phyloP scores from a whole-genome alignment of 441 rosid species.

The Viola pubescens region DNA sequence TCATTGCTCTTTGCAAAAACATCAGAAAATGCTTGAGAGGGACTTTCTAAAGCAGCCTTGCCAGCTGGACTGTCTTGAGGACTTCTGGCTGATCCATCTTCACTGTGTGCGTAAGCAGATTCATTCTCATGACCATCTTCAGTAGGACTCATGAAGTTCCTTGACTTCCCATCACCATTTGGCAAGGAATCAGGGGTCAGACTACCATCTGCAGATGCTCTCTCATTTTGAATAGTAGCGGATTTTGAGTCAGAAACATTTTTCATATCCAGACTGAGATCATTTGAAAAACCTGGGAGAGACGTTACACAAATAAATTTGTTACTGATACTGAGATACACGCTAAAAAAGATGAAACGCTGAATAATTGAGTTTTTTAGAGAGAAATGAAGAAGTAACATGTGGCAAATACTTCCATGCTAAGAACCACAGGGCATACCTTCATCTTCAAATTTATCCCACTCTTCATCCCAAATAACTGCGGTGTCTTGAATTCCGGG shows the following conservation, averaged over 20 bases:
- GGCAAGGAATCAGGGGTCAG: conserved; percentile 45
- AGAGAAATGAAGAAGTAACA: not conserved
- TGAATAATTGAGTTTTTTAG: not conserved
- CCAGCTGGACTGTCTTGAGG: conserved; percentile 71
- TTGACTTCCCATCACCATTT: conserved; percentile 42
- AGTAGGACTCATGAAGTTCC: conserved; percentile 23
- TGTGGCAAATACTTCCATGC: conserved; percentile 1
- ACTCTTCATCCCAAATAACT: conserved; percentile 94
- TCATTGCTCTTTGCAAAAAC: conserved; percentile 52
- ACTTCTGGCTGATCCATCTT: conserved; percentile 77
- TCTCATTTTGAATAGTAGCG: conserved; percentile 37
- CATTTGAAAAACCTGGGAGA: conserved; percentile 78
- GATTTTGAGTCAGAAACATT: conserved; percentile 31
- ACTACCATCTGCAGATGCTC: conserved; percentile 44
- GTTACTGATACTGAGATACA: conserved; percentile 1
- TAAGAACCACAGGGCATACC: conserved; percentile 32
- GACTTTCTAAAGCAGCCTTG: conserved; percentile 50
- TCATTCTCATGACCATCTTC: conserved; percentile 54
- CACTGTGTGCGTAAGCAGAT: conserved; percentile 58
- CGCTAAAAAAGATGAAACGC: not conserved
- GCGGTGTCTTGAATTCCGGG: conserved; percentile 93
- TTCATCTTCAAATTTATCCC: conserved; percentile 99
- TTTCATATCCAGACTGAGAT: conserved; percentile 54
- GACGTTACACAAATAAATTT: conserved; percentile 2
- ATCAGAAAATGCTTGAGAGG: conserved; percentile 58